These are phyloP conservation scores for Euptelea pleiosperma DNA, from an alignment of 164 flowering plant genomes.

Conservation along the genomic window DNA sequence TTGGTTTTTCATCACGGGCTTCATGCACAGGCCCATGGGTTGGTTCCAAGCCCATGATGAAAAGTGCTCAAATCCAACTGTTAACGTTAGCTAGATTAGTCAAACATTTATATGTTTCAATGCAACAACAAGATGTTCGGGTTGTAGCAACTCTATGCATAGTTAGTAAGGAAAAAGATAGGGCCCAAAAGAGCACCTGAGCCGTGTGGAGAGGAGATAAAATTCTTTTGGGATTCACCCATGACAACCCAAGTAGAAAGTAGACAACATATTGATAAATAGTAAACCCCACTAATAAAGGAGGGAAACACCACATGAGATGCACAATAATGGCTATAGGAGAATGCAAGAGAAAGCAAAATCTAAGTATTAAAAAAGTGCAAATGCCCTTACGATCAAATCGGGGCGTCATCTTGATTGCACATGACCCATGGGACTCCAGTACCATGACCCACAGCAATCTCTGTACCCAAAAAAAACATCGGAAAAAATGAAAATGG, in stretches of 20 bases:
- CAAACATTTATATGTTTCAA: no score
- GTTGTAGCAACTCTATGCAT: no score
- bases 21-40: no score
- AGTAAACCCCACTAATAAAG: neutral
- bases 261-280: neutral
- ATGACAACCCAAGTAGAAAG: neutral
- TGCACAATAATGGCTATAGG: neutral
- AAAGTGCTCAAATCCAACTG: no score
- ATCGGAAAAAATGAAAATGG: neutral
- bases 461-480: slow-evolving; percentile 1
- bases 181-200: neutral
- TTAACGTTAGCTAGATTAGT: no score
- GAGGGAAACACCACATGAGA: neutral
- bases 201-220: neutral
- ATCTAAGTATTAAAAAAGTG: neutral
- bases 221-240: neutral
- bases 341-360: neutral
- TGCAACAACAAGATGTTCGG: no score
- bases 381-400: slow-evolving; percentile 48
- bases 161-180: no score
- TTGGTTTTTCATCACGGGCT: no score
- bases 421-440: slow-evolving; percentile 61
- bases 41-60: no score
- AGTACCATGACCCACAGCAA: slow-evolving; percentile 28
- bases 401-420: slow-evolving; percentile 90